Base-by-base conservation (phyloP, 2,329 filamentous ascomycete species). In the Xylariaceae sp. region DNA sequence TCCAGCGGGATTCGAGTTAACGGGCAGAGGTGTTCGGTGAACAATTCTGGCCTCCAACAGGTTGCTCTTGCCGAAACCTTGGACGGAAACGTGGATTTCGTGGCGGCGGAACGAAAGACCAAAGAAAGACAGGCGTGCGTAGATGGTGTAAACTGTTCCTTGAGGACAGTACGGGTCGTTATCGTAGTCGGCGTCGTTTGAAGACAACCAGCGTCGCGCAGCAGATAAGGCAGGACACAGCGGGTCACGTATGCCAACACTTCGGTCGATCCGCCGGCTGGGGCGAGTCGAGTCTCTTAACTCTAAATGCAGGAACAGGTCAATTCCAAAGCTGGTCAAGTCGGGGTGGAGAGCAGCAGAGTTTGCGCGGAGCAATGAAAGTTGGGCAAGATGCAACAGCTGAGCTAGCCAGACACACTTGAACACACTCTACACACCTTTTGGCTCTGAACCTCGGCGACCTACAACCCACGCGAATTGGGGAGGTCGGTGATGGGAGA, bases 401-500 rank as follows among this genome's bases (percentile, higher is more conserved):
- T 3, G 55, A 50, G 41, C 42, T 40, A 50, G 45, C 46, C 53
- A 44, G 7, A 14, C 22, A 33, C 14, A 34, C 28, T 28, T 28
- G 7, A 28, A 7, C 22, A 28, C 22, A 28, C 7, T 28, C 22
- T 28, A 66, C 67, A 61, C 69, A 69, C 63, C 67, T 67, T 64
- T 57, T 59, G 50, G 31, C 58, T 68, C 66, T 63, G 50, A 60
- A 60, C 63, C 66, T 66, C 58, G 57, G 51, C 57, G 56, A 58
- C 55, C 58, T 63, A 61, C 54, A 50, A 36, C 59, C 54, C 50
- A 54, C 57, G 60, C 59, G 59, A 67, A 71, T 67, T 65, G 63
- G 62, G 60, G 66, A 69, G 67, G 69, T 67, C 68, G 63, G 66
- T 59, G 56, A 55, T 62, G 56, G 64, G 63, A 67, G 66, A 66